phyloP scores from a whole-genome alignment of 768 basidiomycete species.

The Lactarius indigo region DNA sequence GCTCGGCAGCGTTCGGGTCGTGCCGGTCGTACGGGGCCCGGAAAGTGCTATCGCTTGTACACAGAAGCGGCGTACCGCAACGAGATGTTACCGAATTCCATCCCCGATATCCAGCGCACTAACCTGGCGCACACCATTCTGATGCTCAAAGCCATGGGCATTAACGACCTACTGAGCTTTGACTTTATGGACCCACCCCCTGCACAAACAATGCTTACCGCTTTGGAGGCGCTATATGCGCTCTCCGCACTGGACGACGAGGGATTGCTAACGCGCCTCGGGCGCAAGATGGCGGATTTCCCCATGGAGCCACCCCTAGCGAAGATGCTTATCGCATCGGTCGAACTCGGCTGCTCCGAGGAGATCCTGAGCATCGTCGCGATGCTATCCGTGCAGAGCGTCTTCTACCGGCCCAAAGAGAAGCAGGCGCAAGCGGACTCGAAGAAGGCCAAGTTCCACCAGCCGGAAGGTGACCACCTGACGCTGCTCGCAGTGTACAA shows the following conservation, averaged over 20 bases:
- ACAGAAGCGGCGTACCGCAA: constrained; percentile 98
- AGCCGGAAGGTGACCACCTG: constrained; percentile 95
- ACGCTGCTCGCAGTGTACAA: constrained; percentile 95
- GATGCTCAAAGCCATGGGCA: constrained; percentile 97
- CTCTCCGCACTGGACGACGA: constrained; percentile 96
- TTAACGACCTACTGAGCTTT: constrained; percentile 96
- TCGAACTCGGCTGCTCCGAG: constrained; percentile 96
- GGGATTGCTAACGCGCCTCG: constrained; percentile 88
- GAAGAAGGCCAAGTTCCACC: constrained; percentile 99
- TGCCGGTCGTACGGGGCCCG: constrained; percentile 96
- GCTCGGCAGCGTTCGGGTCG: constrained; percentile 94
- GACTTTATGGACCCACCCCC: constrained; percentile 99
- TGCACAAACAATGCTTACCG: constrained; percentile 94
- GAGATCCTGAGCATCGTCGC: constrained; percentile 97
- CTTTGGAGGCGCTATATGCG: constrained; percentile 90
- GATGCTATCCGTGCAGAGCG: constrained; percentile 94
- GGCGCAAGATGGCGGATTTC: constrained; percentile 99
- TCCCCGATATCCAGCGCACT: constrained; percentile 96
- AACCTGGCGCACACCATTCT: constrained; percentile 91
- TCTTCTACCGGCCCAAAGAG: constrained; percentile 99
- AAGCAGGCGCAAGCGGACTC: constrained; percentile 99
- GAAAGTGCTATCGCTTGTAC: constrained; percentile 96
- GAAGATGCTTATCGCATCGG: constrained; percentile 98
- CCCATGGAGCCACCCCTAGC: constrained; percentile 95
- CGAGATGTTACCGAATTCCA: constrained; percentile 97